Conservation (phyloP, 129 eudicot genomes). For the Pulicaria dysenterica region DNA sequence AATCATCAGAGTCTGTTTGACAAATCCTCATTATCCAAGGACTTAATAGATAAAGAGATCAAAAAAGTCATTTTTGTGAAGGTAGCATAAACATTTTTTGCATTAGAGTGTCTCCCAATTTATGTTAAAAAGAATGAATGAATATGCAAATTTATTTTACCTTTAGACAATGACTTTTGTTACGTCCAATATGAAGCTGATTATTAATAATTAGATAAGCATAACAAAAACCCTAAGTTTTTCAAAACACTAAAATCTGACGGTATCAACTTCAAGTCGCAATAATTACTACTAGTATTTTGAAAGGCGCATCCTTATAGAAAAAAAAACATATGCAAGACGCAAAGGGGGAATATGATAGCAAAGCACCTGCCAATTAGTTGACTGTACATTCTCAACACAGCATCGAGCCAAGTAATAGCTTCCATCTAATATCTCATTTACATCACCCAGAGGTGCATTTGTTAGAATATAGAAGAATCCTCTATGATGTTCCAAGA, state of each 20-base stretch:
- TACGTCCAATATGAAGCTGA: too few relatives aligned
- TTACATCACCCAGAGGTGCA: constrained; percentile 36
- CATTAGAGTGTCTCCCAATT: neutral
- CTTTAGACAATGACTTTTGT: too few relatives aligned
- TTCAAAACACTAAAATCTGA: neutral
- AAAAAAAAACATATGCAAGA: too few relatives aligned
- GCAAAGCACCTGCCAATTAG: constrained; percentile 68
- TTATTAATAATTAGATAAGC: neutral
- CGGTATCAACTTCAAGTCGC: too few relatives aligned
- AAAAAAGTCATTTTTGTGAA: neutral
- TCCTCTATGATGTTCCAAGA: constrained; percentile 82
- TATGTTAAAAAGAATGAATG: neutral
- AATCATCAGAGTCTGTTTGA: neutral
- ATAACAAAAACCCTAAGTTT: neutral
- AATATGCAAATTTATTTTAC: neutral
- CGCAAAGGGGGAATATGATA: neutral
- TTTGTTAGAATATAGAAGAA: constrained; percentile 76
- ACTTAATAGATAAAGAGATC: neutral
- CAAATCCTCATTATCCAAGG: neutral
- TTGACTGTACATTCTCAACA: constrained; percentile 50
- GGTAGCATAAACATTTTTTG: too few relatives aligned
- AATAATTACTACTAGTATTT: too few relatives aligned
- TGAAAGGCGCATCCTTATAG: too few relatives aligned
- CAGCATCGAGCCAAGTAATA: constrained; percentile 70
- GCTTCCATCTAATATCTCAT: constrained; percentile 38